Base-by-base conservation (phyloP, 306 rosid species). In the Malus asiatica region DNA sequence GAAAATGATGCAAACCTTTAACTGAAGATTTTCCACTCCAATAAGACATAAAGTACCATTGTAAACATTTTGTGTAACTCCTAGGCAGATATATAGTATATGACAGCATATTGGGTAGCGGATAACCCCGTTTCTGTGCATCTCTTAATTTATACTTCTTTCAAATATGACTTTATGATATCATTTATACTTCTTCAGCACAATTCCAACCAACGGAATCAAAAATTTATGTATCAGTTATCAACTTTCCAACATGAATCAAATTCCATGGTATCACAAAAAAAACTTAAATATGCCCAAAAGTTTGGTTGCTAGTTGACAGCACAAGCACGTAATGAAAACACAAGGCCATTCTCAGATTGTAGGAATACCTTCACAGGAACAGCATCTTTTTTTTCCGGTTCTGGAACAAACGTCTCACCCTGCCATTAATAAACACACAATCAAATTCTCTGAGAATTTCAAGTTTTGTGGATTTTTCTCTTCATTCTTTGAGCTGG, bases 391-490 rank as follows among this genome's bases (percentile, higher is more conserved):
- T 57, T 57, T 76, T 87, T 89, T 78, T 89, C 99, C 66, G 92
- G 68, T 82, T 95, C 99, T 57, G 90, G 90, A 76, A 73, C 89
- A 42, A 22, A 61, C 42, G 72, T 82, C 86, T 95, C 99, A 81
- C 99, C 99, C 99, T 95, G 92, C 62, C 87, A 87, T 77, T 74
- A 73, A 76, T 48, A 78, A 85, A 80, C 45, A 76, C 77, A 82
- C 38, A 64, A 64, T 6, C 12, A 64, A 64, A 64, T 8, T 64
- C 22, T 64, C 22, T 3, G 10, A 30, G 32, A 4, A 30, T 30
- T 30, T 30, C 32, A 4, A 30, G 32, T 30, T 30, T 4, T 4
- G 5, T 30, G 32, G 32, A 30, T 30, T 30, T 30, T 30, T 30
- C 32, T 30, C 32, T 30, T 30, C 32, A 30, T 30, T 30, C 32